phyloP scores from a whole-genome alignment of 169 alveolate species.

The Eimeria praecox region DNA sequence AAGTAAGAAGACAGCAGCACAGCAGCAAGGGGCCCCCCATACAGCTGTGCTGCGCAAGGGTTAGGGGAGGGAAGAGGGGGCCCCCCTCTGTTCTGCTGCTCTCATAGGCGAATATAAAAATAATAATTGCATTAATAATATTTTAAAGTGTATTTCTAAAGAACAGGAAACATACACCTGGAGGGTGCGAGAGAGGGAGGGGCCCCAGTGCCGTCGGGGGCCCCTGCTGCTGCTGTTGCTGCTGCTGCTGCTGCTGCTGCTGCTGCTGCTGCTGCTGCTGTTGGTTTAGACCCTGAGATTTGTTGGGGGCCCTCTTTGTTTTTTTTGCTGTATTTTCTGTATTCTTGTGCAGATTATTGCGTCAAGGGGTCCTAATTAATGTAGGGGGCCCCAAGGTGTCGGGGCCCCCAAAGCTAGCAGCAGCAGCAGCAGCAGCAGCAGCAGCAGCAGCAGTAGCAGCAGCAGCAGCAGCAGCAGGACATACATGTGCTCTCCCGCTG shows the following conservation, averaged over 20 bases:
- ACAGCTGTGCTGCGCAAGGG: not conserved
- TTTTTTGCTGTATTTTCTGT: not conserved
- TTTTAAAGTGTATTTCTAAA: not conserved
- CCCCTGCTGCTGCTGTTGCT: constrained; percentile 5
- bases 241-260: not conserved
- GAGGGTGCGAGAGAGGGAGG: not conserved
- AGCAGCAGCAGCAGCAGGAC: constrained; percentile 40
- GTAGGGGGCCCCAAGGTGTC: constrained; percentile 20
- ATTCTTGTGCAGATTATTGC: not conserved
- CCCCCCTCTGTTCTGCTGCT: not conserved
- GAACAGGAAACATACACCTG: not conserved
- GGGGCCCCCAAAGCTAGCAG: not conserved
- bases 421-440: not conserved
- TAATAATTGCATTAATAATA: not conserved
- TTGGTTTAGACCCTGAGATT: no score
- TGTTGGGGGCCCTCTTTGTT: not conserved
- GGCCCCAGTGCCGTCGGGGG: constrained; percentile 18
- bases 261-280: not conserved
- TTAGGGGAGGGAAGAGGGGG: not conserved
- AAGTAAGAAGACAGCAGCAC: not conserved
- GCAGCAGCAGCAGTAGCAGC: constrained; percentile 43
- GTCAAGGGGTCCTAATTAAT: not conserved
- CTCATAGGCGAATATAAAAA: not conserved
- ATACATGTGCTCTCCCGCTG: not conserved
- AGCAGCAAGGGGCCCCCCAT: not conserved